A percentile compares a stretch with the other conserved stretches of the same genome.
Evolutionary conservation across 2,329 filamentous ascomycete genomes (phyloP).

Genomic region (Ceratocystis colombiana): DNA sequence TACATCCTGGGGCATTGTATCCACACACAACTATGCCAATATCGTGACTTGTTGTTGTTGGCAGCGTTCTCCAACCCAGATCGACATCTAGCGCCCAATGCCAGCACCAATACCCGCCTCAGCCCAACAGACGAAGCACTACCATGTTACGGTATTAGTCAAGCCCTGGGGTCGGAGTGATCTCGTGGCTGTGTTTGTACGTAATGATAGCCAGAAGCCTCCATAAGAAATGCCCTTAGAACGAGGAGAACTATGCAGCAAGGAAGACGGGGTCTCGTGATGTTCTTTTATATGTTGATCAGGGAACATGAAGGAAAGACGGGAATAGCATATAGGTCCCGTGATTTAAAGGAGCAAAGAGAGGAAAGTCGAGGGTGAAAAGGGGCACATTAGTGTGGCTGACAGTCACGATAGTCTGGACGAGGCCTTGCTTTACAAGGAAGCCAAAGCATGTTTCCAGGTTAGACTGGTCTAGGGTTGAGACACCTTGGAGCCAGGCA

Average conservation of each 20-base stretch:
- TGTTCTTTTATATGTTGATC: not conserved
- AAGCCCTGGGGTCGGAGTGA: not conserved
- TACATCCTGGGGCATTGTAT: not conserved
- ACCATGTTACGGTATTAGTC: not conserved
- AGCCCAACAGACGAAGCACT: not conserved
- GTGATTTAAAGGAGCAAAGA: not conserved
- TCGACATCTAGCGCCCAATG: not conserved
- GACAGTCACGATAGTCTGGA: not conserved
- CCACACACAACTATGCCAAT: not conserved
- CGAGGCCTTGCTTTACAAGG: not conserved
- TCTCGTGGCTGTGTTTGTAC: constrained; percentile 8
- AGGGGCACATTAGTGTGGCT: not conserved
- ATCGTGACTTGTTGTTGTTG: constrained; percentile 2
- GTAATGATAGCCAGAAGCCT: not conserved
- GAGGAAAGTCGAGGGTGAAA: not conserved
- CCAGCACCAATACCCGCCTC: not conserved
- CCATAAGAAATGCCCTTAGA: not conserved
- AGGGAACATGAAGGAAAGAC: not conserved
- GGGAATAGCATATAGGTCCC: not conserved
- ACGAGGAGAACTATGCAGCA: not conserved
- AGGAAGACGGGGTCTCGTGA: constrained; percentile 6
- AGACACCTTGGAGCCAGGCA: not conserved
- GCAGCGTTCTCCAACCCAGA: not conserved
- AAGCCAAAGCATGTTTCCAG: not conserved
- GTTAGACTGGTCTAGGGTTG: not conserved